phyloP scores from a whole-genome alignment of 805 yeast genomes.

The Candida nonsorbophila region DNA sequence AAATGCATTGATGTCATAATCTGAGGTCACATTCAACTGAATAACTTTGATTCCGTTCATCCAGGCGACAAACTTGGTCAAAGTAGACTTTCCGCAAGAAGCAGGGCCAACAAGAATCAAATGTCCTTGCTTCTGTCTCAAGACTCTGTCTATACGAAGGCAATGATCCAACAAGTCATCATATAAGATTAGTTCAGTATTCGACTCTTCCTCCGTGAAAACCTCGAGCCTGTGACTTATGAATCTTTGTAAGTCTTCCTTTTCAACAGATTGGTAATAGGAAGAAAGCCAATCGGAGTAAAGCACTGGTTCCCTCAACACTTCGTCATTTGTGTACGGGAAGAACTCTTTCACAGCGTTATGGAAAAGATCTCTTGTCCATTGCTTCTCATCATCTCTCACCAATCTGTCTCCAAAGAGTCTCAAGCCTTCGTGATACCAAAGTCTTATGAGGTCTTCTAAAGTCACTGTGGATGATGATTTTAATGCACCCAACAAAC shows the following conservation, averaged over 20 bases:
- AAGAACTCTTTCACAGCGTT: conserved; percentile 35
- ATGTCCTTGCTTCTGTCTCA: conserved; percentile 87
- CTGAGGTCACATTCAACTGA: conserved; percentile 52
- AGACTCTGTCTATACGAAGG: conserved; percentile 72
- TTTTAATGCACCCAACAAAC: conserved; percentile 52
- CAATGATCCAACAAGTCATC: conserved; percentile 71
- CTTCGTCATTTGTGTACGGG: conserved; percentile 34
- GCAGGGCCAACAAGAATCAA: conserved; percentile 78
- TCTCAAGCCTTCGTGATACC: conserved; percentile 80
- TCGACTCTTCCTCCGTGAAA: conserved; percentile 76
- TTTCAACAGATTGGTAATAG: conserved; percentile 52
- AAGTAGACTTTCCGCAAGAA: conserved; percentile 74
- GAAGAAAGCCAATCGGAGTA: conserved; percentile 73
- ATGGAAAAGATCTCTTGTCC: conserved; percentile 40
- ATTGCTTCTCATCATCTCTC: conserved; percentile 35
- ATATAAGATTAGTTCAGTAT: conserved; percentile 54
- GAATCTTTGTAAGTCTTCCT: conserved; percentile 45
- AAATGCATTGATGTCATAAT: conserved; percentile 58
- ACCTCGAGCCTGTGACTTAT: conserved; percentile 58
- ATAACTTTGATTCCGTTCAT: conserved; percentile 66
- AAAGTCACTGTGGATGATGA: conserved; percentile 30
- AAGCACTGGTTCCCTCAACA: conserved; percentile 49
- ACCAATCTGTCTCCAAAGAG: conserved; percentile 72
- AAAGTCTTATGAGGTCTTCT: conserved; percentile 50
- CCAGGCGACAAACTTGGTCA: conserved; percentile 86